Base-by-base conservation (phyloP, 179 eudicot species). In the Silene coronaria region DNA sequence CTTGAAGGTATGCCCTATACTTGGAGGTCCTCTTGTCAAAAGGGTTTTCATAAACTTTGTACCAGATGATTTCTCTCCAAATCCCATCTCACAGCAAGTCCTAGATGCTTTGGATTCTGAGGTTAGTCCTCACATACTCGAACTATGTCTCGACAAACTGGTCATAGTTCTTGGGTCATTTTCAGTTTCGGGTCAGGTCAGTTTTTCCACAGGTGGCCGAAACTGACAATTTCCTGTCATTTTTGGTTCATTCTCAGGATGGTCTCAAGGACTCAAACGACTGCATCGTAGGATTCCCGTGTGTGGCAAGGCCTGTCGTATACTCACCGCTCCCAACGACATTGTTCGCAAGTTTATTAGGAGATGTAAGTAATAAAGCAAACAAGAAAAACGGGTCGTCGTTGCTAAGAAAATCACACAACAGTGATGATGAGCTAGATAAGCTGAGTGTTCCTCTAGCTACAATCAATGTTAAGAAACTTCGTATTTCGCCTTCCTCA, bases 401-500 rank as follows among this genome's bases (percentile, higher is more conserved):
- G n/a, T 71, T 90, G 71, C 91, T 90, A 19, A 81, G 85, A 73
- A 95, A 89, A 77, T 83, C 93, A 26, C 87, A 92, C 72, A 87
- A 88, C n/a, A 94, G 98, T 58, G 98, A 94, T 48, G 97, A 91
- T 79, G 97, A 93, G 77, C 89, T 93, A 6, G 92, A 91, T 12
- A 92, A 91, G 80, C 82, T 91, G 48, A 91, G 83, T 67, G 85
- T 86, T 32, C 94, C 96, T 9, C 70, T 93, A 67, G 84, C 84
- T 61, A 80, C 87, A 10, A 89, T 94, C 82, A 76, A 82, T 68
- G 77, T 83, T 17, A 85, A 85, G 78, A 90, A 83, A 77, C 78
- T 81, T 19, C 76, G 77, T 48, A 81, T 77, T 64, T 80, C 85
- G 60, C 66, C 88, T 51, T 75, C 82, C 46, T 80, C 83, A 6